Base-by-base conservation (phyloP, 73 alveolate genomes). In the Blepharisma stoltei region DNA sequence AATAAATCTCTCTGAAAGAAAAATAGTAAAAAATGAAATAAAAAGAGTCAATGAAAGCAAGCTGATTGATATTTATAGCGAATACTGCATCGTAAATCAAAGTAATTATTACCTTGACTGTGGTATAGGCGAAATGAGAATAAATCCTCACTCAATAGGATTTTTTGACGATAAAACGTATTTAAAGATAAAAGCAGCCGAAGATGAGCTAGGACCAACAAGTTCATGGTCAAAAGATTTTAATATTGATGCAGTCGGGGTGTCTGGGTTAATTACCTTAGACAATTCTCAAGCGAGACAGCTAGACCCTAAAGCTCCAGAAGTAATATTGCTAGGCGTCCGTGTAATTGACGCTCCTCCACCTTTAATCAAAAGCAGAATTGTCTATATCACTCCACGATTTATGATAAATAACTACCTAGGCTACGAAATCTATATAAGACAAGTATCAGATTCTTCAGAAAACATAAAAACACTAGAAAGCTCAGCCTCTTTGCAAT, bases 191-290 rank as follows among this genome's bases (percentile, higher is more conserved):
- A 60, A 25, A 60, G 46, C 23, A 1, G 18, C 46, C 0, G 23
- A 5, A 60, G 73, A 60, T 8, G 23, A 18, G 46, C 23, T 14
- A 8, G 73, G 73, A 8, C 46, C 14, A 1, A 4, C 47, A 60
- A 60, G 73, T 25, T n/a, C 14, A 38, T 25, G 14, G 11, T 20
- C 49, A n/a, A 60, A 60, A 60, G 73, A 60, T 60, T 9, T 60
- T 9, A 60, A 60, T 38, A 18, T 60, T 18, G 73, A 60, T 14
- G 73, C 73, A 8, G 46, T 60, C 2, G 73, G 73, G 45, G 23
- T 60, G 2, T 18, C 73, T 25, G 73, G 73, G 18, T 60, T n/a
- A 14, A 38, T 60, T 1, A 9, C 45, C 14, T 14, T 60, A 18
- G 46, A 14, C 41, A 32, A 32, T 32, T 20, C 23, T 60, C 45